Evolutionary conservation across 345 rosid genomes (phyloP).

Genomic region (Corchorus olitorius): DNA sequence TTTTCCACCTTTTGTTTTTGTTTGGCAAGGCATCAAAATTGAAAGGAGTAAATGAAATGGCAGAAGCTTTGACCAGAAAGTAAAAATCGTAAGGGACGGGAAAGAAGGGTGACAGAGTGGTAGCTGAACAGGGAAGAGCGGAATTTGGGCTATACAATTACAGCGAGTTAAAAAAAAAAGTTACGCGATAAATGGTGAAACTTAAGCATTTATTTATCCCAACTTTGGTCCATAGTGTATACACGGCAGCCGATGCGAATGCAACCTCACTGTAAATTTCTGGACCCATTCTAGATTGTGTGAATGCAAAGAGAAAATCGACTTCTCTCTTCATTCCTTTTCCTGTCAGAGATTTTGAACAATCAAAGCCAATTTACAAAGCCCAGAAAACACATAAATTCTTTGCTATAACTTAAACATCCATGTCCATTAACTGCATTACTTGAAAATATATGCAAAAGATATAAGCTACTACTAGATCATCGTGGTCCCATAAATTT

Average conservation of each 20-base stretch:
- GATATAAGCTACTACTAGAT: background rate
- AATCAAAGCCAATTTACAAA: background rate
- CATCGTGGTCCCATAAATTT: background rate
- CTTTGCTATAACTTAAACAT: background rate
- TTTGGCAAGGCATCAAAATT: background rate
- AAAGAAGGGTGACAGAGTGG: background rate
- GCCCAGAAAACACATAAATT: background rate
- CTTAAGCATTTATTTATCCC: background rate
- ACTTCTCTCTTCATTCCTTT: constrained; percentile 18
- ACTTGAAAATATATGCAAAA: background rate
- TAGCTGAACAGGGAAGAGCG: background rate
- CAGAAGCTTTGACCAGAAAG: background rate
- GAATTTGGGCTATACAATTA: background rate
- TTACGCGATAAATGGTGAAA: constrained; percentile 1
- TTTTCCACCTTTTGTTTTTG: background rate
- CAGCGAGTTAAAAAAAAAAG: background rate
- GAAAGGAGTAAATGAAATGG: background rate
- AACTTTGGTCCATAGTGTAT: background rate
- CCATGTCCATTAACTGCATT: background rate
- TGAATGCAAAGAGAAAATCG: constrained; percentile 21
- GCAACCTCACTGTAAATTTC: constrained; percentile 15
- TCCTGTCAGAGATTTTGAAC: constrained; percentile 27
- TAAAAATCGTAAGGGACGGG: background rate
- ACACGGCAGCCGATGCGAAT: constrained; percentile 19
- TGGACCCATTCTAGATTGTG: constrained; percentile 23